Percentiles rank a stretch among this genome's conserved stretches.
Evolutionary conservation across 345 rosid genomes (phyloP).

Genomic region (Durio zibethinus): DNA sequence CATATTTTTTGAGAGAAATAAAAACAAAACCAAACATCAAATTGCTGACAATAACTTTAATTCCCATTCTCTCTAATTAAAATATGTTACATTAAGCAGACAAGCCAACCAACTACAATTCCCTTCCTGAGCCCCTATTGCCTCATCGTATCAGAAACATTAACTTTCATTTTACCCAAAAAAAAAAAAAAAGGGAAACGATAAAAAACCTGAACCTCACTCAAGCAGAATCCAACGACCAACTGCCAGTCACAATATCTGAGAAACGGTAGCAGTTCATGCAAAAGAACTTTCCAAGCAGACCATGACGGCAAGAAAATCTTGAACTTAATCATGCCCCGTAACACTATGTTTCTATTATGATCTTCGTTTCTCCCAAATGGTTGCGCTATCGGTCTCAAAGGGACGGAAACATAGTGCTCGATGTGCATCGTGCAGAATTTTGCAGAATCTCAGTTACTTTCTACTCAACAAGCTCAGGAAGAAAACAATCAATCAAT

Average conservation of each 20-base stretch:
- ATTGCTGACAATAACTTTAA: too few relatives aligned
- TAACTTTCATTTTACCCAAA: neutral
- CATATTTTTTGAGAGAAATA: too few relatives aligned
- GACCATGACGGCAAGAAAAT: too few relatives aligned
- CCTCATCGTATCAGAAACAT: neutral
- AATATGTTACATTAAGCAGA: neutral
- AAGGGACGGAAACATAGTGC: neutral
- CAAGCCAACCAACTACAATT: too few relatives aligned
- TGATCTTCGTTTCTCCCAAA: neutral
- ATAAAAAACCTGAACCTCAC: neutral
- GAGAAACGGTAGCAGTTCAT: neutral
- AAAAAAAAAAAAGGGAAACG: too few relatives aligned
- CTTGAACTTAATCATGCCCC: too few relatives aligned
- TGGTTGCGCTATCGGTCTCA: neutral
- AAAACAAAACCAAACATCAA: too few relatives aligned
- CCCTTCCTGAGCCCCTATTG: neutral
- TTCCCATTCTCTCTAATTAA: neutral
- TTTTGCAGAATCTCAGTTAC: neutral
- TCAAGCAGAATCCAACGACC: neutral
- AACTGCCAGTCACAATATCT: neutral
- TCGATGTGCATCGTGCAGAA: neutral
- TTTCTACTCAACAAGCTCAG: neutral
- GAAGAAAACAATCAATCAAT: conserved; percentile 31
- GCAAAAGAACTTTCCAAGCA: too few relatives aligned
- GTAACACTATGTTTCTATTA: neutral